phyloP scores from a whole-genome alignment of 78 protist genomes.

The Diacronema lutheri region DNA sequence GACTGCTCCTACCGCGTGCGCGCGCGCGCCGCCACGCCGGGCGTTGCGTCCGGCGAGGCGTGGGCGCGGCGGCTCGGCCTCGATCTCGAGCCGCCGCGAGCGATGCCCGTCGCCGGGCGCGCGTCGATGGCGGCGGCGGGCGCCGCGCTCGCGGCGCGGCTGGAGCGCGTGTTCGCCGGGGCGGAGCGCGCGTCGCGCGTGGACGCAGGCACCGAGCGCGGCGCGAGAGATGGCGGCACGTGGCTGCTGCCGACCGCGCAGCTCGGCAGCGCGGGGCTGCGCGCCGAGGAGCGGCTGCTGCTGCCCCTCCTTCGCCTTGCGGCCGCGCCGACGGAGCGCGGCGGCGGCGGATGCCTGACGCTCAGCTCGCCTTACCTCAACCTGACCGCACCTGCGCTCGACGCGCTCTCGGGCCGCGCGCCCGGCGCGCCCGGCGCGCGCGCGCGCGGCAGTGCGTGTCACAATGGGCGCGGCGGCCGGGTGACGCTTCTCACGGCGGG shows the following conservation, averaged over 20 bases:
- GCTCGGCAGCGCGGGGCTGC: neutral
- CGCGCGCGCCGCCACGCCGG: neutral
- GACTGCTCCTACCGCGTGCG: neutral
- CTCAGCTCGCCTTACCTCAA: slow-evolving; percentile 11
- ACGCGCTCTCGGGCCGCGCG: neutral
- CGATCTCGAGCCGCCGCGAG: neutral
- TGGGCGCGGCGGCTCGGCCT: neutral
- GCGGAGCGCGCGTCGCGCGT: neutral
- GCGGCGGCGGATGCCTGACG: too few species aligned
- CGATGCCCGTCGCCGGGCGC: neutral
- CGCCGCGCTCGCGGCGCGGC: neutral
- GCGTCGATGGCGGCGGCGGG: neutral
- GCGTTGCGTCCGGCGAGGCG: neutral
- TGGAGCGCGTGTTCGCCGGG: neutral
- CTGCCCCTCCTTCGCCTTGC: neutral
- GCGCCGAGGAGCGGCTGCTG: neutral
- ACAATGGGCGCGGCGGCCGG: neutral
- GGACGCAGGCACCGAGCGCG: neutral
- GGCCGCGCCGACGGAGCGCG: neutral
- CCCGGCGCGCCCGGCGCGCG: neutral
- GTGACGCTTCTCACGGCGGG: neutral
- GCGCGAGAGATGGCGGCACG: neutral
- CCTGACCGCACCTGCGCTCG: neutral
- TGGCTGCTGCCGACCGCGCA: slow-evolving; percentile 19
- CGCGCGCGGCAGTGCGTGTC: neutral